phyloP scores from a whole-genome alignment of 108 stramenopile genomes.

The Cyclostephanos invisitatus region DNA sequence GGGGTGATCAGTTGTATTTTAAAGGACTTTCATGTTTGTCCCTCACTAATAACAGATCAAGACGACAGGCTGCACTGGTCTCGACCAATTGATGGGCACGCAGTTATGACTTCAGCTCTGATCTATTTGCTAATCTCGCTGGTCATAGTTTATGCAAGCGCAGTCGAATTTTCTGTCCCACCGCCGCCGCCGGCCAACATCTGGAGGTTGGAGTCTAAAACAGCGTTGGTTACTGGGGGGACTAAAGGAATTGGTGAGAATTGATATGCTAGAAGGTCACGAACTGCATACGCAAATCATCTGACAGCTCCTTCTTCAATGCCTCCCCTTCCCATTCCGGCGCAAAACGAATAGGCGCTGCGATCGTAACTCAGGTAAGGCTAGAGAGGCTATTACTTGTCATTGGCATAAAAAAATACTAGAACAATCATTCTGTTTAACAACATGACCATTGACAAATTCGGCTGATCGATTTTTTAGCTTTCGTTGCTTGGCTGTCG shows the following conservation, averaged over 20 bases:
- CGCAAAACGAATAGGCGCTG: slow-evolving; percentile 56
- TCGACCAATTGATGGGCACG: neutral
- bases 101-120: slow-evolving; percentile 2
- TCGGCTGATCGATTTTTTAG: neutral
- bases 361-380: slow-evolving; percentile 47
- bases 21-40: no score
- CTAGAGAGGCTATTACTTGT: neutral
- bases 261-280: neutral
- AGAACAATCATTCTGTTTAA: neutral
- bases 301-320: neutral
- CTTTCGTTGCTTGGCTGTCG: slow-evolving; percentile 44
- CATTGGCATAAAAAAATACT: neutral
- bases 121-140: neutral
- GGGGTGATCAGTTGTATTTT: no score
- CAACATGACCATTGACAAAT: neutral
- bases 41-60: neutral
- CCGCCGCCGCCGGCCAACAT: slow-evolving; percentile 37
- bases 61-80: neutral
- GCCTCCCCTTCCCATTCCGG: slow-evolving; percentile 22
- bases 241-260: slow-evolving; percentile 79
- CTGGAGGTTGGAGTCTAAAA: slow-evolving; percentile 62
- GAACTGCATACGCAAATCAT: neutral
- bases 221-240: slow-evolving; percentile 84
- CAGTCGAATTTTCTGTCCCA: slow-evolving; percentile 22
- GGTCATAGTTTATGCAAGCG: neutral